These are phyloP conservation scores for Arbutus unedo DNA, from an alignment of 148 eudicot genomes.

Conservation along the genomic window DNA sequence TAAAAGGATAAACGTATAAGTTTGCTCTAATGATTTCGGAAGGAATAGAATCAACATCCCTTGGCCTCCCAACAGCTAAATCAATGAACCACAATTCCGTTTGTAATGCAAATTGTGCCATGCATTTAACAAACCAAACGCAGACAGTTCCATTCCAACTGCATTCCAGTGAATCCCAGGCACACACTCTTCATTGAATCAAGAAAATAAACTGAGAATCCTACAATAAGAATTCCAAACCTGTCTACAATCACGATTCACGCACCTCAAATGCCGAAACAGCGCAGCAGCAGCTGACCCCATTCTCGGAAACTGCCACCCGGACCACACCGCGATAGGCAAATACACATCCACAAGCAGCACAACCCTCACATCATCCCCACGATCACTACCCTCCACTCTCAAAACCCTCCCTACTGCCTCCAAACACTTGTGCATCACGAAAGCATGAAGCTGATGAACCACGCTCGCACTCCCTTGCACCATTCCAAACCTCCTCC, in stretches of 20 bases:
- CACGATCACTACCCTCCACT: slow-evolving; percentile 17
- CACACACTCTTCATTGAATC: neutral
- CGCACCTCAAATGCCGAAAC: slow-evolving; percentile 77
- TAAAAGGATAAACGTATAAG: no score
- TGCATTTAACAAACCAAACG: no score
- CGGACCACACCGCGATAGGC: slow-evolving; percentile 56
- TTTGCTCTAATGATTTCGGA: no score
- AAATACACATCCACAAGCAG: slow-evolving; percentile 77
- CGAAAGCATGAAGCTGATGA: slow-evolving; percentile 51
- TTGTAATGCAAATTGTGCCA: no score
- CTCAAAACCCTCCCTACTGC: slow-evolving; percentile 35
- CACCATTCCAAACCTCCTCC: slow-evolving; percentile 40
- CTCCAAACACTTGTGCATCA: slow-evolving; percentile 49
- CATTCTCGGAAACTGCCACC: slow-evolving; percentile 82
- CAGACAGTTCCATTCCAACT: no score
- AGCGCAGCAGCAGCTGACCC: slow-evolving; percentile 55
- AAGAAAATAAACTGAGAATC: neutral
- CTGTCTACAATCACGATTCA: neutral
- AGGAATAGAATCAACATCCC: no score
- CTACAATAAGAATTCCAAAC: neutral
- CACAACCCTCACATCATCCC: slow-evolving; percentile 45
- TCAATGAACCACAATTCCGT: neutral
- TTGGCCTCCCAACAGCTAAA: no score
- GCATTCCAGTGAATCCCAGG: neutral
- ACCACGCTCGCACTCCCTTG: slow-evolving; percentile 57